Evolutionary conservation across 352 stramenopile genomes (phyloP), one percentile per base, ranked within the genome.

Genomic region (Pythium brassicae): DNA sequence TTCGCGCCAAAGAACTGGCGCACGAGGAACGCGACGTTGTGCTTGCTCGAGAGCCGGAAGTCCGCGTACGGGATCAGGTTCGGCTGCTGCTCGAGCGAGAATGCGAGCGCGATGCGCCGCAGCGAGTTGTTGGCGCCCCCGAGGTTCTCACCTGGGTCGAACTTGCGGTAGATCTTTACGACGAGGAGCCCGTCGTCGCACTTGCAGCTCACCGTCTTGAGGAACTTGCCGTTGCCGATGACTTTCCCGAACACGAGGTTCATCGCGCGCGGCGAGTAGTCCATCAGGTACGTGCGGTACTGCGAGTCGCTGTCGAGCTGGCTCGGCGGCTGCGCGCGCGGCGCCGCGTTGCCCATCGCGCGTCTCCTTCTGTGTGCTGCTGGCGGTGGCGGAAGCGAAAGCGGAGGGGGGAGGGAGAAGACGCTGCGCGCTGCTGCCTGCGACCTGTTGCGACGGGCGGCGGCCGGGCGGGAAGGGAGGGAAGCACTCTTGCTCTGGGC

Each of bases 1-100:
- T 98, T 99, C 17, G 93, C 94, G 44, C 96, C 90, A 27, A 98
- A 95, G 72, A 98, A 97, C 72, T 98, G 97, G 1, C 97, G 83
- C 46, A 99, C 72, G 59, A 99, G 72, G 69, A 98, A 98, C 27
- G 89, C 89, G 48, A 92, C 86, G 62, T 94, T 75, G 51, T 83
- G 81, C 61, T 95, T 93, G 26, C 69, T 72, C 17, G 76, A 87
- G 25, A 95, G 61, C 48, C 88, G 64, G 61, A 85, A 94, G 45
- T 89, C 76, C 7, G 82, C 80, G 65, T 95, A 92, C 39, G 83
- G 84, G 43, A 95, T 78, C 27, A 95, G 56, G 58, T 95, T 95
- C 6, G 85, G 85, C 29, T 88, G 77, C 48, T 81, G 61, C 50
- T 93, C 85, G 43, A 88, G 58, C 19, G 69, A 80, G 46, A 92